These are phyloP conservation scores for Globisporangium solare DNA, from an alignment of 352 stramenopile species.

Conservation along the genomic window DNA sequence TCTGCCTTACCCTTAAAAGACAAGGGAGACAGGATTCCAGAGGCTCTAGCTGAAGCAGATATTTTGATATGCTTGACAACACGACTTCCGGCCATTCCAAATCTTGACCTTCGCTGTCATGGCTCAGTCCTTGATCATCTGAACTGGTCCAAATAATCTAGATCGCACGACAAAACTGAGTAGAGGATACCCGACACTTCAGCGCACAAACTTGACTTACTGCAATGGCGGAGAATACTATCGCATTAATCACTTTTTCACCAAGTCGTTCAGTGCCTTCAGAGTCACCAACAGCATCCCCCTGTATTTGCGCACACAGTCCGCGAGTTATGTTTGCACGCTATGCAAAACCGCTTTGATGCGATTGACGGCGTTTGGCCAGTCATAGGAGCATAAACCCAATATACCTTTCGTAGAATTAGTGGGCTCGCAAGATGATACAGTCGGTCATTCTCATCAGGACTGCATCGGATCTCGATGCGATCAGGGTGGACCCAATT, in stretches of 20 bases:
- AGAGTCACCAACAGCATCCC: slow-evolving; percentile 10
- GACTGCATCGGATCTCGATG: slow-evolving; percentile 12
- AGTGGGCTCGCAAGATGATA: slow-evolving; percentile 13
- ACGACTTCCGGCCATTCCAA: not conserved
- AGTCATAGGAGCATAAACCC: not conserved
- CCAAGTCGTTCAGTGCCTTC: slow-evolving; percentile 17
- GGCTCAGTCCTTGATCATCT: no score
- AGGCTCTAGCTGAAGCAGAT: not conserved
- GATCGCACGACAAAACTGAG: not conserved
- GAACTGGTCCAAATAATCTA: slow-evolving; percentile 1
- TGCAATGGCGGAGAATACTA: slow-evolving; percentile 21
- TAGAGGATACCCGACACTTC: not conserved
- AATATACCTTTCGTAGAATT: not conserved
- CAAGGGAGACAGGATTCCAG: not conserved
- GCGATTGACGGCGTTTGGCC: not conserved
- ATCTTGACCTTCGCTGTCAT: not conserved
- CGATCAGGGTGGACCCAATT: slow-evolving; percentile 13
- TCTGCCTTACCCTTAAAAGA: slow-evolving; percentile 9
- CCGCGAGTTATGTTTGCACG: not conserved
- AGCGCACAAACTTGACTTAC: slow-evolving; percentile 10
- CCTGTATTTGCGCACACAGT: slow-evolving; percentile 1
- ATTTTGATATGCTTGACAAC: slow-evolving; percentile 10
- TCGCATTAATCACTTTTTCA: slow-evolving; percentile 15
- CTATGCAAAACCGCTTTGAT: not conserved
- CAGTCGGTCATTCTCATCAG: slow-evolving; percentile 31